Evolutionary conservation across 805 yeast genomes (phyloP).

Genomic region (Candida schatavii): DNA sequence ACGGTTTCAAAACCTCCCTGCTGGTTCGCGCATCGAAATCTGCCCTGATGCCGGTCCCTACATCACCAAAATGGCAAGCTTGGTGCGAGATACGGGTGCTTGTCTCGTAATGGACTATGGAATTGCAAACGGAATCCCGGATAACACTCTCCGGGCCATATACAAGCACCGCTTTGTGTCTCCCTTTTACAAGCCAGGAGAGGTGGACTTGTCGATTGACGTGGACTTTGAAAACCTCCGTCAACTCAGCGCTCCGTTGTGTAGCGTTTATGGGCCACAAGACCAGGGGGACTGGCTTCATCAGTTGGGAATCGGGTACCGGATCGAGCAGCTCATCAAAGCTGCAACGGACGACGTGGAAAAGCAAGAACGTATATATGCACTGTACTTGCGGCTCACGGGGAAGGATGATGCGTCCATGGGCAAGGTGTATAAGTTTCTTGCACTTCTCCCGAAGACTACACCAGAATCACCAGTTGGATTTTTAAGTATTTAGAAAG

Average conservation of each 20-base stretch:
- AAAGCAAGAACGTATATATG: conserved; percentile 49
- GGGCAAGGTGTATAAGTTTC: conserved; percentile 76
- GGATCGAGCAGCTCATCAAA: conserved; percentile 58
- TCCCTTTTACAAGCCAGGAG: conserved; percentile 75
- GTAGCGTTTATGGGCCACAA: conserved; percentile 51
- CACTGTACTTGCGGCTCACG: conserved; percentile 61
- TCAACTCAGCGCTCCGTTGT: conserved; percentile 23
- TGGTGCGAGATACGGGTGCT: conserved; percentile 54
- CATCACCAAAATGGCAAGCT: conserved; percentile 48
- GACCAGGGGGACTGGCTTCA: conserved; percentile 82
- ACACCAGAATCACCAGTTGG: conserved; percentile 42
- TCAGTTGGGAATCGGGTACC: conserved; percentile 67
- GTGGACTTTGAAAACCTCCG: conserved; percentile 71
- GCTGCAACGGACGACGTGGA: conserved; percentile 40
- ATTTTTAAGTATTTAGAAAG: conserved; percentile 14
- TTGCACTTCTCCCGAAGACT: conserved; percentile 55
- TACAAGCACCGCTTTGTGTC: conserved; percentile 67
- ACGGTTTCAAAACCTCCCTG: conserved; percentile 53
- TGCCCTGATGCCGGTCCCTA: conserved; percentile 71
- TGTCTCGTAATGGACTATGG: conserved; percentile 81
- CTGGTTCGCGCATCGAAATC: conserved; percentile 62
- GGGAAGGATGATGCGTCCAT: conserved; percentile 58
- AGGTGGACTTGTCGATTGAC: conserved; percentile 78
- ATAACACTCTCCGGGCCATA: conserved; percentile 73
- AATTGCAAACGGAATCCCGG: conserved; percentile 57